These are phyloP conservation scores for Vigna unguiculata DNA, from an alignment of 306 rosid genomes.

Conservation along the genomic window DNA sequence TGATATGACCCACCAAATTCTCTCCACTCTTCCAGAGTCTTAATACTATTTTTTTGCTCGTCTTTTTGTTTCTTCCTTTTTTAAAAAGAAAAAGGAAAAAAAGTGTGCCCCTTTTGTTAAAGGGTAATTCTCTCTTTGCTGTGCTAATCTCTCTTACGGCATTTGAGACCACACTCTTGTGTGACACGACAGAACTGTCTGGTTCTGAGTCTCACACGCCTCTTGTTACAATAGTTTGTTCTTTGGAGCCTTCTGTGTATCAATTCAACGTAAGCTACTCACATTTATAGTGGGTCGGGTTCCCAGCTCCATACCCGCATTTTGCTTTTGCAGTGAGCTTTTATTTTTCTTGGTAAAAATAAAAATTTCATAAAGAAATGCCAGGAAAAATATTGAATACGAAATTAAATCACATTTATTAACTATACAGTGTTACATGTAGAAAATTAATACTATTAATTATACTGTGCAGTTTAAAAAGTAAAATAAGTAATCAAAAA, in stretches of 20 bases:
- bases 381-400: too few species aligned
- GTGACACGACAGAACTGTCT: neutral
- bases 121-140: neutral
- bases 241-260: slow-evolving; percentile 25
- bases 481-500: too few species aligned
- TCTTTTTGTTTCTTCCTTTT: neutral
- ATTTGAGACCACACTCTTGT: neutral
- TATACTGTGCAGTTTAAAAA: too few species aligned
- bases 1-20: slow-evolving; percentile 54
- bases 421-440: too few species aligned
- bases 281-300: slow-evolving; percentile 38
- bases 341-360: neutral
- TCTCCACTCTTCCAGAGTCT: slow-evolving; percentile 57
- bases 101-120: slow-evolving; percentile 33
- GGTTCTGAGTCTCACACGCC: slow-evolving; percentile 44
- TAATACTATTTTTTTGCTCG: slow-evolving; percentile 11
- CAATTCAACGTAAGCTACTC: neutral
- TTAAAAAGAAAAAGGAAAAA: neutral
- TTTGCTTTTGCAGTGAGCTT: neutral
- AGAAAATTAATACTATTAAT: too few species aligned
- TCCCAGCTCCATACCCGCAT: neutral
- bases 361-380: too few species aligned
- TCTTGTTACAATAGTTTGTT: neutral
- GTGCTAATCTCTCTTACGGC: neutral
- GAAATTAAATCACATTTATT: neutral